phyloP scores from a whole-genome alignment of 768 basidiomycete species.

The Leccinellum albellum region DNA sequence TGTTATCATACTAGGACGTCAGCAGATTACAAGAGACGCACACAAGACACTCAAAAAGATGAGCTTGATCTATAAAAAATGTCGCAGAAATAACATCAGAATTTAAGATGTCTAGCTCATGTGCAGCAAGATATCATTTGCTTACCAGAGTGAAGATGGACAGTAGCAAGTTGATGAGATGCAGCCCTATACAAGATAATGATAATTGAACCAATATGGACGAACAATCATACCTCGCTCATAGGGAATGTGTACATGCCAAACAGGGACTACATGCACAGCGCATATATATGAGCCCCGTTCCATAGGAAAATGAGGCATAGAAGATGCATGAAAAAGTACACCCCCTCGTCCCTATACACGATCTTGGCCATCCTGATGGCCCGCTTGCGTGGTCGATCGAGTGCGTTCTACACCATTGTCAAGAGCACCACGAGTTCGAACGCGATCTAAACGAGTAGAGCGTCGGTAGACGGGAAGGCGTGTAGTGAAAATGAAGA shows the following conservation, averaged over 20 bases:
- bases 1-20: neutral
- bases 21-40: neutral
- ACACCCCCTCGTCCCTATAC: constrained; percentile 27
- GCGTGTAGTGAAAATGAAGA: no score
- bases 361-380: constrained; percentile 21
- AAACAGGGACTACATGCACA: constrained; percentile 18
- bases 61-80: constrained; percentile 13
- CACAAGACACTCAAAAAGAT: constrained; percentile 21
- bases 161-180: constrained; percentile 21
- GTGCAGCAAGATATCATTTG: neutral
- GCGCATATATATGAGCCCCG: neutral
- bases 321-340: constrained; percentile 24
- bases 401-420: constrained; percentile 28
- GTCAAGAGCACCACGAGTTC: constrained; percentile 31
- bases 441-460: constrained; percentile 22
- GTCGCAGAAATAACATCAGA: neutral
- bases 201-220: neutral
- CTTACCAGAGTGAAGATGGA: constrained; percentile 24
- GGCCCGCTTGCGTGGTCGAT: constrained; percentile 19
- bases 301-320: neutral
- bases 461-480: neutral
- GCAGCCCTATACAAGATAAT: constrained; percentile 8
- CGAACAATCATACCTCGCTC: neutral
- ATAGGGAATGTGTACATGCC: constrained; percentile 10
- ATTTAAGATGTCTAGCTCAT: neutral